These are phyloP conservation scores for Eucalyptus coolabah DNA, from an alignment of 345 rosid species.

Conservation along the genomic window DNA sequence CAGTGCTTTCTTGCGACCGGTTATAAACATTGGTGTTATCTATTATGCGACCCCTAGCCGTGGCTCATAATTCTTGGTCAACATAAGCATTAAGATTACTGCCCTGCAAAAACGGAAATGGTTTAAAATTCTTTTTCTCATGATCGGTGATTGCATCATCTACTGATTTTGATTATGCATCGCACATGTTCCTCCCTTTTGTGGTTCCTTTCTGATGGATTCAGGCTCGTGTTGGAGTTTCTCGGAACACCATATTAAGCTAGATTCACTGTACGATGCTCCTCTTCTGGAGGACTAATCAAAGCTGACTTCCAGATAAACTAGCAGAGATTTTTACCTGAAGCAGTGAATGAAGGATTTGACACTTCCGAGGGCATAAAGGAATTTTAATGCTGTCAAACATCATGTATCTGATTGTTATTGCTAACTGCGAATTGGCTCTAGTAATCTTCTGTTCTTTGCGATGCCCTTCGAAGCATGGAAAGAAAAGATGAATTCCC, in stretches of 20 bases:
- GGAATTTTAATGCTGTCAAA: not conserved
- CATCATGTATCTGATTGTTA: not conserved
- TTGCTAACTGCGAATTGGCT: not conserved
- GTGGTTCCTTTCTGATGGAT: not conserved
- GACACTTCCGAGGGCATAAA: not conserved
- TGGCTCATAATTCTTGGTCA: not conserved
- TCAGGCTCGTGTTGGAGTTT: not conserved
- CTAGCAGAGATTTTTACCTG: not conserved
- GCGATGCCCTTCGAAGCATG: not conserved
- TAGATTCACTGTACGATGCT: not conserved
- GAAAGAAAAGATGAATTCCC: not conserved
- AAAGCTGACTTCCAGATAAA: not conserved
- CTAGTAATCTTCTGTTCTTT: not conserved
- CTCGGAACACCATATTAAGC: too few species aligned
- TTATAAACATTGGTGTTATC: not conserved
- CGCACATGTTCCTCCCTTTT: not conserved
- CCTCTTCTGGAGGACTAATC: too few species aligned
- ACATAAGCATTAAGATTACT: not conserved
- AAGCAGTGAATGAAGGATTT: not conserved
- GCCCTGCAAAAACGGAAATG: not conserved
- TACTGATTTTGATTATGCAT: not conserved
- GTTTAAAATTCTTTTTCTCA: not conserved
- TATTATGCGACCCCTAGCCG: not conserved
- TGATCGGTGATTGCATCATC: not conserved
- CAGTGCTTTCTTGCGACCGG: not conserved